Evolutionary conservation across 352 stramenopile genomes (phyloP).

Genomic region (Pythium aphanidermatum): DNA sequence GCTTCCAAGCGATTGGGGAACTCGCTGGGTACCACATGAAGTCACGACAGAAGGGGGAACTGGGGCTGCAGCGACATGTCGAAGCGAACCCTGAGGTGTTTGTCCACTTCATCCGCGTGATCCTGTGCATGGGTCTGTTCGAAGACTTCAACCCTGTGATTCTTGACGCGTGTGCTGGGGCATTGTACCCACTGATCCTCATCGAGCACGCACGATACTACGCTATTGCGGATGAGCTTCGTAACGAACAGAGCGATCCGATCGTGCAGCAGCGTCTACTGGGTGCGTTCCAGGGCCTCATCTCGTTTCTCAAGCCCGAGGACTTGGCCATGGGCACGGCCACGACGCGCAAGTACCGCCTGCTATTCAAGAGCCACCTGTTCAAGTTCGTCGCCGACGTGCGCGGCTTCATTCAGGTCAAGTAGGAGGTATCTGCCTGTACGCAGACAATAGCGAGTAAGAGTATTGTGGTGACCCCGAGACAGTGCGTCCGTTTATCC

Average conservation of each 20-base stretch:
- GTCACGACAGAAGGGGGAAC: conserved; percentile 34
- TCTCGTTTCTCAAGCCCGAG: conserved; percentile 49
- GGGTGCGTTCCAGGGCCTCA: conserved; percentile 57
- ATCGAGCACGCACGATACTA: conserved; percentile 72
- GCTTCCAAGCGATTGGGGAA: conserved; percentile 77
- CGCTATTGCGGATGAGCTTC: conserved; percentile 57
- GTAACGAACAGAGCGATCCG: conserved; percentile 40
- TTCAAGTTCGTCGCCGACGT: conserved; percentile 79
- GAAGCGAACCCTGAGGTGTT: conserved; percentile 55
- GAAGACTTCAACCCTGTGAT: conserved; percentile 74
- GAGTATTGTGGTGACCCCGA: background rate
- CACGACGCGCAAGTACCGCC: conserved; percentile 61
- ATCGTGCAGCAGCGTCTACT: conserved; percentile 46
- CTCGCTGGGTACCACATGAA: conserved; percentile 71
- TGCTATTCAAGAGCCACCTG: conserved; percentile 75
- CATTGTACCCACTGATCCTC: conserved; percentile 78
- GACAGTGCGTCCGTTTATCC: too few relatives aligned
- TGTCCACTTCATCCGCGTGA: conserved; percentile 64
- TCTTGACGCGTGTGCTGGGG: conserved; percentile 58
- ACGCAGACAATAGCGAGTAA: too few relatives aligned
- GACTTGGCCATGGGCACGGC: conserved; percentile 56
- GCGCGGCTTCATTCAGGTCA: conserved; percentile 78
- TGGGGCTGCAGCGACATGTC: conserved; percentile 40
- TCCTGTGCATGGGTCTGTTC: conserved; percentile 76
- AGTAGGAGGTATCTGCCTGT: too few relatives aligned